Conservation (phyloP, 1,284 basidiomycete species). For the Cutaneotrichosporon sp. region DNA sequence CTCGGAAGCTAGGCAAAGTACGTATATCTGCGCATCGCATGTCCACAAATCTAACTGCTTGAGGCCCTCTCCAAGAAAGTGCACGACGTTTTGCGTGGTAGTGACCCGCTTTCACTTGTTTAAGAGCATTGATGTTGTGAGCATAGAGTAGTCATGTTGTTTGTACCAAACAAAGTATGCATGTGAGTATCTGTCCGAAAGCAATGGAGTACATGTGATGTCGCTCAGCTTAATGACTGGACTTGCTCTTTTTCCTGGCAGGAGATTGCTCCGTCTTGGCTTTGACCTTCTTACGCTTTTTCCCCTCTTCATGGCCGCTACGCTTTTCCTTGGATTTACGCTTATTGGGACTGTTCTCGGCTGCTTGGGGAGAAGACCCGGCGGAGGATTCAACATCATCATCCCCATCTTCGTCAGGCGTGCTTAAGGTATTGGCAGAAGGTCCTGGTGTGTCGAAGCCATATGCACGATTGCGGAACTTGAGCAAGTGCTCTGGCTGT, state of each 20-base stretch:
- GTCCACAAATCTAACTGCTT: conserved; percentile 1
- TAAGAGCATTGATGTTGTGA: conserved; percentile 3
- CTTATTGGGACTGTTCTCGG: conserved; percentile 12
- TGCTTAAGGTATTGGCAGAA: not conserved
- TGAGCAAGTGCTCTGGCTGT: conserved; percentile 37
- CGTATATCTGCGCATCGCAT: not conserved
- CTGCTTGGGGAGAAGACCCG: conserved; percentile 2
- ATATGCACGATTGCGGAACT: conserved; percentile 38
- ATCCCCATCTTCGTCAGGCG: not conserved
- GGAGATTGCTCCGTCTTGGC: conserved; percentile 17
- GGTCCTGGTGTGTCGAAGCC: conserved; percentile 40
- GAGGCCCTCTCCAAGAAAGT: conserved; percentile 36
- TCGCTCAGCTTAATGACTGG: too few relatives aligned
- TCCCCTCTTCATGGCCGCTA: conserved; percentile 6
- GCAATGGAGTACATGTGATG: too few relatives aligned
- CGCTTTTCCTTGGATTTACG: conserved; percentile 3
- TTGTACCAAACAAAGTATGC: too few relatives aligned
- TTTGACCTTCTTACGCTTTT: conserved; percentile 24
- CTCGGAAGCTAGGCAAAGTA: conserved; percentile 34
- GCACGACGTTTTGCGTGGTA: conserved; percentile 31
- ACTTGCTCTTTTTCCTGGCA: conserved; percentile 37
- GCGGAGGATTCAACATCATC: not conserved
- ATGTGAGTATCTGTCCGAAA: too few relatives aligned
- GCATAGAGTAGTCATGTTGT: too few relatives aligned
- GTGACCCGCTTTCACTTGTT: conserved; percentile 36